These are phyloP conservation scores for Chaetomium sp. DNA, from an alignment of 2,329 filamentous ascomycete genomes.

Conservation along the genomic window DNA sequence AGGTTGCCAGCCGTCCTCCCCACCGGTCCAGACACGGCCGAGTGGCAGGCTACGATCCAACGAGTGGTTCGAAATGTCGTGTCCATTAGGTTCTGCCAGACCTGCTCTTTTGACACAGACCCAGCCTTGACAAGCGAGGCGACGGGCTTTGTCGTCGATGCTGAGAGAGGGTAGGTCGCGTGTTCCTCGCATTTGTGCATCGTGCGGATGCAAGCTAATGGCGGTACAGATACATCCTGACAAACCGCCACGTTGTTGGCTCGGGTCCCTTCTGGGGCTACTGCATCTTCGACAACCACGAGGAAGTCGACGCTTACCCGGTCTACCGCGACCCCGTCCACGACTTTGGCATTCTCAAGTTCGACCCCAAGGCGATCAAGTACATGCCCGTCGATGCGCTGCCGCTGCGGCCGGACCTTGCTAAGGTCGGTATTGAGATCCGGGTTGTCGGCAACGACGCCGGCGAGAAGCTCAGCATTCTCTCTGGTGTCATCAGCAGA, in stretches of 20 bases:
- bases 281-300: slow-evolving; percentile 98
- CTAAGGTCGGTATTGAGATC: slow-evolving; percentile 90
- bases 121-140: slow-evolving; percentile 90
- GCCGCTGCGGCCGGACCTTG: slow-evolving; percentile 79
- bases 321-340: slow-evolving; percentile 98
- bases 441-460: slow-evolving; percentile 98
- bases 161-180: slow-evolving; percentile 72
- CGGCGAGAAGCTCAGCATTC: slow-evolving; percentile 95
- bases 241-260: slow-evolving; percentile 91
- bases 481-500: slow-evolving; percentile 95
- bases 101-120: slow-evolving; percentile 97
- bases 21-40: slow-evolving; percentile 38
- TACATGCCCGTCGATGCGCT: slow-evolving; percentile 91
- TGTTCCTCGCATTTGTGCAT: neutral
- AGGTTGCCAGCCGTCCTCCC: slow-evolving; percentile 38
- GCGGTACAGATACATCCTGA: slow-evolving; percentile 71
- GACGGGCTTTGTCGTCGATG: slow-evolving; percentile 96
- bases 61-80: slow-evolving; percentile 93
- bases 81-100: slow-evolving; percentile 98
- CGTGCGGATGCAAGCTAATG: slow-evolving; percentile 15
- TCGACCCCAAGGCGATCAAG: slow-evolving; percentile 93
- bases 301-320: slow-evolving; percentile 91
- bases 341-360: slow-evolving; percentile 95
- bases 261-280: slow-evolving; percentile 97
- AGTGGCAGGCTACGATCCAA: slow-evolving; percentile 94